These are phyloP conservation scores for Litsea cubeba DNA, from an alignment of 164 flowering plant species.

Conservation along the genomic window DNA sequence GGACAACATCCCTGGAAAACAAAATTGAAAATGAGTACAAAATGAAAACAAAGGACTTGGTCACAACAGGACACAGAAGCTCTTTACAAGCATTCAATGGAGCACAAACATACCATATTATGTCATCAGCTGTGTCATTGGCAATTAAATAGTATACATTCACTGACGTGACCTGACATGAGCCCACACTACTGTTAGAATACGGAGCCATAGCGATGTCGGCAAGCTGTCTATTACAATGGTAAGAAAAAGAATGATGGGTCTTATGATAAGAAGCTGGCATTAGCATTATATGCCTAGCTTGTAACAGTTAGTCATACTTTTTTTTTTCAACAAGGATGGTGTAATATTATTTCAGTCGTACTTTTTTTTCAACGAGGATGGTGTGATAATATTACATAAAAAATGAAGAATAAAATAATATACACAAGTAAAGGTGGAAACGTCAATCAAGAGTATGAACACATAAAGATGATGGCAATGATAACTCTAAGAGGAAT, in stretches of 20 bases:
- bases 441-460: too few species aligned
- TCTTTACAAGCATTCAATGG: constrained; percentile 1
- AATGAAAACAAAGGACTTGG: neutral
- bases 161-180: constrained; percentile 71
- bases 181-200: neutral
- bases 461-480: too few species aligned
- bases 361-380: too few species aligned
- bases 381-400: too few species aligned
- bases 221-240: neutral
- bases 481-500: too few species aligned
- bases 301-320: too few species aligned
- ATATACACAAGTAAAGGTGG: too few species aligned
- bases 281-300: too few species aligned
- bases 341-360: too few species aligned
- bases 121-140: constrained; percentile 92
- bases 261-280: too few species aligned
- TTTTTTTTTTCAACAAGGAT: too few species aligned
- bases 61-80: neutral
- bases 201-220: neutral
- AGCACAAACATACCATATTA: constrained; percentile 63
- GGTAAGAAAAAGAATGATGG: neutral
- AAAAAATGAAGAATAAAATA: too few species aligned
- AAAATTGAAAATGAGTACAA: constrained; percentile 1
- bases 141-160: constrained; percentile 85
- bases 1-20: constrained; percentile 80